phyloP scores from a whole-genome alignment of 805 yeast species.

The Candida fluviatilis region DNA sequence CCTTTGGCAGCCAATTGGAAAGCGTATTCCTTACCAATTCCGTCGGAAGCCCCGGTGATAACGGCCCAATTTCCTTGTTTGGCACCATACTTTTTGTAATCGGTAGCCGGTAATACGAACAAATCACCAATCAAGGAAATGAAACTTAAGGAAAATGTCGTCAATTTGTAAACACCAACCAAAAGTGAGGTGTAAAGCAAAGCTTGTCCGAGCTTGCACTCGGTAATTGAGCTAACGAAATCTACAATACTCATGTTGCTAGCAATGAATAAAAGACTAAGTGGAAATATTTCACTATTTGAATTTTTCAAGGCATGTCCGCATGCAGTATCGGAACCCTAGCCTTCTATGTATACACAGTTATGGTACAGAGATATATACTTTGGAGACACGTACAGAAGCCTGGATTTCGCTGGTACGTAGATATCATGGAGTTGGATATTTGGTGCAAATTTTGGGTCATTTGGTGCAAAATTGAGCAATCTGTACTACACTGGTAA shows the following conservation, averaged over 20 bases:
- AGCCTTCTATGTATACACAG: too few relatives aligned
- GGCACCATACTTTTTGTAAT: conserved; percentile 72
- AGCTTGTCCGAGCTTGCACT: conserved; percentile 11
- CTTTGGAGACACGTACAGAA: too few relatives aligned
- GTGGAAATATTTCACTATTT: not conserved
- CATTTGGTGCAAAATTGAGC: too few relatives aligned
- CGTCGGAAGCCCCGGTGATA: conserved; percentile 96
- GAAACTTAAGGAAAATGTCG: conserved; percentile 47
- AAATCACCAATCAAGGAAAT: conserved; percentile 55
- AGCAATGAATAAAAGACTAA: not conserved
- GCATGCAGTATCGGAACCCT: too few relatives aligned
- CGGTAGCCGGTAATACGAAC: conserved; percentile 58
- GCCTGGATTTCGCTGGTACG: too few relatives aligned
- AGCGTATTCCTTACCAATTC: conserved; percentile 92
- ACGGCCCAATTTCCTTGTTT: conserved; percentile 80
- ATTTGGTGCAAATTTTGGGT: too few relatives aligned
- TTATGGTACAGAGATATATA: too few relatives aligned
- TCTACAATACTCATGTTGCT: conserved; percentile 9
- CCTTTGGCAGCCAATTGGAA: conserved; percentile 81
- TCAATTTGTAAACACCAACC: conserved; percentile 62
- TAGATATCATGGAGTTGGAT: too few relatives aligned
- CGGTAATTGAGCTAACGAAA: conserved; percentile 10
- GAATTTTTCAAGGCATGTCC: not conserved
- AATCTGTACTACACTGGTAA: too few relatives aligned
- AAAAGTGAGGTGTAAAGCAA: conserved; percentile 35